These are phyloP conservation scores for Hamamelis virginiana DNA, from an alignment of 164 flowering plant species.

Conservation along the genomic window DNA sequence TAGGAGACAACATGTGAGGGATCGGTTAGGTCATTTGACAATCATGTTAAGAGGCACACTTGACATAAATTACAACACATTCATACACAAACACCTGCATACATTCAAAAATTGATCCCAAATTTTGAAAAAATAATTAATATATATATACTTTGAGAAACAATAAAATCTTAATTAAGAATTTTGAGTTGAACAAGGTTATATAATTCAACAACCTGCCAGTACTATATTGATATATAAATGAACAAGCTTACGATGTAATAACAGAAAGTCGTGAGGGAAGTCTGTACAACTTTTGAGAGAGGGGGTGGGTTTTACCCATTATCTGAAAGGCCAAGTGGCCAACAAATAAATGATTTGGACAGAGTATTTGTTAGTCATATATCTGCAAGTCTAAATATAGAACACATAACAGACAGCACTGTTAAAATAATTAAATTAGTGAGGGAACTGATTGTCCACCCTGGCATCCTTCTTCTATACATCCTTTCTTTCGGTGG, in stretches of 20 bases:
- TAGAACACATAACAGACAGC: slow-evolving; percentile 4
- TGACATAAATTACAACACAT: too few species aligned
- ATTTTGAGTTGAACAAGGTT: too few species aligned
- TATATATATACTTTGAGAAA: too few species aligned
- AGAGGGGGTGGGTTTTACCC: neutral
- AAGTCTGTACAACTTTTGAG: slow-evolving; percentile 1
- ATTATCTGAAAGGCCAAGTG: neutral
- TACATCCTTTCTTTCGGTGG: slow-evolving; percentile 19
- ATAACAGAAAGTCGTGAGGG: neutral
- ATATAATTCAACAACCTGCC: too few species aligned
- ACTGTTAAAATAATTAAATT: neutral
- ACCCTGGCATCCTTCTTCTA: slow-evolving; percentile 1
- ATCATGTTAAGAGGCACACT: too few species aligned
- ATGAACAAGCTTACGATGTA: neutral
- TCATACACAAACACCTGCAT: too few species aligned
- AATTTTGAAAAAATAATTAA: too few species aligned
- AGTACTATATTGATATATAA: neutral
- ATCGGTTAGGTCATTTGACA: too few species aligned
- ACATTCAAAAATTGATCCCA: too few species aligned
- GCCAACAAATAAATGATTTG: slow-evolving; percentile 10
- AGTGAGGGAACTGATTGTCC: neutral
- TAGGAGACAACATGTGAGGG: too few species aligned
- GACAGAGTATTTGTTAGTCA: slow-evolving; percentile 9
- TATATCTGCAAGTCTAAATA: neutral
- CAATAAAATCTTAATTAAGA: too few species aligned